Evolutionary conservation across 2,329 filamentous ascomycete genomes (phyloP).

Genomic region (Exophiala lecanii-corni): DNA sequence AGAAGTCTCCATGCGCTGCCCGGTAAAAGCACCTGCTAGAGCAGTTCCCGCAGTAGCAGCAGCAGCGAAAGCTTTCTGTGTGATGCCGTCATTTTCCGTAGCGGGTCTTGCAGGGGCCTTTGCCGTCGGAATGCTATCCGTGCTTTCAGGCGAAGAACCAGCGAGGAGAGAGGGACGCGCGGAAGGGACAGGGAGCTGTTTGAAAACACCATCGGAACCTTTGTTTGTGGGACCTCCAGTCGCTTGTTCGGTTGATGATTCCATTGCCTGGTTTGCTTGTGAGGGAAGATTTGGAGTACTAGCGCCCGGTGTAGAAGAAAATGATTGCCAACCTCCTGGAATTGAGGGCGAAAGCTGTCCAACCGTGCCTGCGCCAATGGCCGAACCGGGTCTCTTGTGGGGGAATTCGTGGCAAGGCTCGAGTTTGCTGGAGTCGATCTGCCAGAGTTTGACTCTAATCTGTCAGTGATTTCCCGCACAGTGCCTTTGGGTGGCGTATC

Average conservation of each 20-base stretch:
- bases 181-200: conserved; percentile 3
- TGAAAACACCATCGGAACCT: no score
- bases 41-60: conserved; percentile 46
- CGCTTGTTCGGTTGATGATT: no score
- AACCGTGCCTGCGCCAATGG: conserved; percentile 27
- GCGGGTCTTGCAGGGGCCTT: conserved; percentile 10
- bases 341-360: conserved; percentile 48
- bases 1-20: conserved; percentile 31
- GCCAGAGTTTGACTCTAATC: conserved; percentile 38
- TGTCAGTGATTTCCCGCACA: conserved; percentile 49
- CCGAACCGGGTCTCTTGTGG: conserved; percentile 6
- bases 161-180: conserved; percentile 5
- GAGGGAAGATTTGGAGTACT: conserved; percentile 2
- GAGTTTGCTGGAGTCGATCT: conserved; percentile 21
- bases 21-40: conserved; percentile 43
- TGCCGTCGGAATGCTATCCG: conserved; percentile 24
- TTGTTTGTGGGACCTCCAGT: no score
- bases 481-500: conserved; percentile 47
- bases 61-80: conserved; percentile 35
- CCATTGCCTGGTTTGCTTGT: no score
- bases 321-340: conserved; percentile 52
- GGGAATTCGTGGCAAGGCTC: neutral
- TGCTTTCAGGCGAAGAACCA: conserved; percentile 14
- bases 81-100: conserved; percentile 9
- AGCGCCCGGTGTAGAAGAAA: conserved; percentile 29